A percentile compares a stretch with the other conserved stretches of the same genome.
These are phyloP conservation scores for Bipolaris cookei DNA, from an alignment of 2,329 filamentous ascomycete genomes.

Conservation along the genomic window DNA sequence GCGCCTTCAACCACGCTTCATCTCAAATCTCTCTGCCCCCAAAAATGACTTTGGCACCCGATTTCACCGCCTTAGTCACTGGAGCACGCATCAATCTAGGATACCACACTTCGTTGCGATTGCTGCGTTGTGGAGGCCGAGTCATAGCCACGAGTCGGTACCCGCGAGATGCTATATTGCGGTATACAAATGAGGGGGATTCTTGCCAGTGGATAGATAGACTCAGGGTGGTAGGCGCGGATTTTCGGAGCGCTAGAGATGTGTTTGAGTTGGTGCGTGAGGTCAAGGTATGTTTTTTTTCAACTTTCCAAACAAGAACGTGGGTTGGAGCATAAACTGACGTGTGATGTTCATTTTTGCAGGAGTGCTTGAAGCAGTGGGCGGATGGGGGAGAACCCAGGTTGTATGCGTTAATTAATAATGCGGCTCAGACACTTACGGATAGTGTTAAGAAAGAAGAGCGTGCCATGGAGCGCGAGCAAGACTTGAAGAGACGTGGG, in stretches of 20 bases:
- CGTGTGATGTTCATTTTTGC: neutral
- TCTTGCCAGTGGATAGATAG: conserved; percentile 7
- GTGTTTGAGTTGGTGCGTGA: conserved; percentile 12
- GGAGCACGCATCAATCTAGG: conserved; percentile 21
- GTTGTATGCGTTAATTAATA: conserved; percentile 14
- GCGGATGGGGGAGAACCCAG: conserved; percentile 6
- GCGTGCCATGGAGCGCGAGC: conserved; percentile 7
- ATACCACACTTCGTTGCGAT: conserved; percentile 16
- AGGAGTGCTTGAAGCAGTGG: conserved; percentile 11
- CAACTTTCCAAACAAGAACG: neutral
- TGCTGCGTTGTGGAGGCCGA: conserved; percentile 19
- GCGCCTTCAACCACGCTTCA: conserved; percentile 15
- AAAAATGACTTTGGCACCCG: conserved; percentile 5
- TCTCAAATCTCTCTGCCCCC: conserved; percentile 11
- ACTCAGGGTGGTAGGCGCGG: conserved; percentile 11
- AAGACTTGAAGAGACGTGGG: neutral
- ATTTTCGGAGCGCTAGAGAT: conserved; percentile 16
- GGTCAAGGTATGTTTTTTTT: conserved; percentile 1
- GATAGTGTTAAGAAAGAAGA: conserved; percentile 19
- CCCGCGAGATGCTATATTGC: conserved; percentile 15
- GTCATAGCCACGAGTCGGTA: conserved; percentile 19
- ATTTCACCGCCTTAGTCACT: conserved; percentile 20
- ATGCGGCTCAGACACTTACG: conserved; percentile 23
- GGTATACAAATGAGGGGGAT: conserved; percentile 14
- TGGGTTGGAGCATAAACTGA: neutral